Evolutionary conservation across 2,329 filamentous ascomycete species (phyloP), one percentile per base, ranked within the genome.

Genomic region (Decorospora gaudefroyi): DNA sequence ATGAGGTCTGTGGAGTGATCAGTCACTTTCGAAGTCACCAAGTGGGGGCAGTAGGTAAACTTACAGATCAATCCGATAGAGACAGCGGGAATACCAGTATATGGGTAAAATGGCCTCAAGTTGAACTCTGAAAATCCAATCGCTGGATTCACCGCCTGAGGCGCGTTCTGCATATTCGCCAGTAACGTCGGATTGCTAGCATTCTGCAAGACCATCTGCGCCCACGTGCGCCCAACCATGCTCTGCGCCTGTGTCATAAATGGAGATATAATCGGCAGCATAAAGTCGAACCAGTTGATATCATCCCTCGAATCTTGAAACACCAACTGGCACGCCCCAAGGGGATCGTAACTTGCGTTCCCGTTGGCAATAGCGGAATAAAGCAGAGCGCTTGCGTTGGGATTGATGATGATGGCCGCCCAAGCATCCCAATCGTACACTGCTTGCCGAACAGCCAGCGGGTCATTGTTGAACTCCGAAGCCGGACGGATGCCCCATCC

Each of bases 331-430:
- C 79, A 75, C 0, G 80, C 78, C 4, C 81, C 81, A 3, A 75
- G 68, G 0, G 83, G 83, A 34, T 84, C 79, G 58, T 85, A 86
- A 4, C 75, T 77, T 2, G 74, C 55, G 57, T 86, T 84, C 1
- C 78, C 80, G 0, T 65, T 76, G 1, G 68, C 64, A 0, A 85
- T 70, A 0, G 83, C 82, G 12, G 74, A 67, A 38, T 77, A 78
- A 0, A 86, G 72, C 13, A 84, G 69, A 0, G 75, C 68, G 0
- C 82, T 84, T 0, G 84, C 82, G 53, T 86, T 85, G 1, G 81
- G 63, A 48, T 84, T 82, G 52, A 86, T 72, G 42, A 86, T 75
- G 32, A 86, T 75, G 0, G 83, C 83, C 0, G 79, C 82, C 74
- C 79, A 86, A 7, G 76, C 75, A 19, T 82, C 69, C 52, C 76